These are phyloP conservation scores for Metrosideros polymorpha DNA, from an alignment of 441 rosid species.

Conservation along the genomic window DNA sequence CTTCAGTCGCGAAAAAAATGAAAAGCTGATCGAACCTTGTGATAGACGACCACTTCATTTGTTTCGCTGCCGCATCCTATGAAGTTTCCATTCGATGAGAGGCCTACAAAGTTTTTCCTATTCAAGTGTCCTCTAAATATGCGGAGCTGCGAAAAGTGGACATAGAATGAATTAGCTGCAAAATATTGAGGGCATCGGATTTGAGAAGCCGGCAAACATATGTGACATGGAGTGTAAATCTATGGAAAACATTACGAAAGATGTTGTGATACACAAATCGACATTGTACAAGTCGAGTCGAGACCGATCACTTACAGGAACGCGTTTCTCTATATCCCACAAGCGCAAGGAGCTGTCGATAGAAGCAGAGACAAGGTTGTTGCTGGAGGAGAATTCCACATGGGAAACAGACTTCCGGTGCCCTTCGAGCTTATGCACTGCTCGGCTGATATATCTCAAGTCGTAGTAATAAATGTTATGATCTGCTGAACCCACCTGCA, in stretches of 20 bases:
- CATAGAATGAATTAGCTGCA: not conserved
- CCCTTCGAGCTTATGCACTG: conserved; percentile 24
- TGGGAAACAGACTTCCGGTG: conserved; percentile 29
- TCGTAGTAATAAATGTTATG: conserved; percentile 28
- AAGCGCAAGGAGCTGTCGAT: conserved; percentile 30
- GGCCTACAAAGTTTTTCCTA: conserved; percentile 30
- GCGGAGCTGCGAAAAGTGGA: conserved; percentile 7
- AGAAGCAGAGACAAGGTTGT: conserved; percentile 34
- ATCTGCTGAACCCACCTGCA: conserved; percentile 37
- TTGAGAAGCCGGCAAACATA: not conserved
- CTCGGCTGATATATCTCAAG: conserved; percentile 23
- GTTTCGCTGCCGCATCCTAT: conserved; percentile 38
- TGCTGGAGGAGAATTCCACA: conserved; percentile 26
- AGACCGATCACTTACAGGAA: conserved; percentile 10
- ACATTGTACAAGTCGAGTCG: not conserved
- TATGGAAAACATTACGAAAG: not conserved
- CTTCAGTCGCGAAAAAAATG: not conserved
- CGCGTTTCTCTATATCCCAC: conserved; percentile 29
- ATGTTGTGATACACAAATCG: not conserved
- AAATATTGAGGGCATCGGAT: not conserved
- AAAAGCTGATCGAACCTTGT: conserved; percentile 19
- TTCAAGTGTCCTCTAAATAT: conserved; percentile 26
- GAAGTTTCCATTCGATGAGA: conserved; percentile 17
- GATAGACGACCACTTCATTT: conserved; percentile 31
- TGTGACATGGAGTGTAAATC: not conserved